Evolutionary conservation across 192 early-diverging fungal genomes (phyloP).

Genomic region (Paraglomus occultum): DNA sequence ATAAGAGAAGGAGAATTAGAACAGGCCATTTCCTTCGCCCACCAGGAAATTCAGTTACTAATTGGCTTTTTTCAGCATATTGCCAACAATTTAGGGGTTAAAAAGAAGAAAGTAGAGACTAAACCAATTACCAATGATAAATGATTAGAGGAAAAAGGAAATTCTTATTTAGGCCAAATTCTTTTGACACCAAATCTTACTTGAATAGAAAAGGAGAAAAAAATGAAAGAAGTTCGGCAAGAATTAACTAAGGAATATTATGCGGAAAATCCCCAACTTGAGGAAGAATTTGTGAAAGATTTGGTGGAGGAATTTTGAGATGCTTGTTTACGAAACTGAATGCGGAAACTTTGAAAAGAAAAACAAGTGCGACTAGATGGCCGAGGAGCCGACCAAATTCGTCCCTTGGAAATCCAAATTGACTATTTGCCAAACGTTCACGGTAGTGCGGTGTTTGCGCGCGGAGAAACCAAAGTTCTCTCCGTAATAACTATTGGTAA

Average conservation of each 20-base stretch:
- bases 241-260: constrained; percentile 14
- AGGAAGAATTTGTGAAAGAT: constrained; percentile 15
- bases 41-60: background rate
- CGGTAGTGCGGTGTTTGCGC: constrained; percentile 14
- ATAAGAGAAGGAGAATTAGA: constrained; percentile 5
- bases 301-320: constrained; percentile 4
- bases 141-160: constrained; percentile 10
- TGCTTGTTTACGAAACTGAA: constrained; percentile 16
- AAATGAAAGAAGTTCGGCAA: constrained; percentile 13
- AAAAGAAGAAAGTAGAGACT: background rate
- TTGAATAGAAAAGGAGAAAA: constrained; percentile 26
- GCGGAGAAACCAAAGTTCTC: constrained; percentile 5
- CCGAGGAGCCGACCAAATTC: constrained; percentile 14
- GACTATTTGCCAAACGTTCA: constrained; percentile 16
- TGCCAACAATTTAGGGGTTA: constrained; percentile 14
- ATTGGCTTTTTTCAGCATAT: constrained; percentile 20
- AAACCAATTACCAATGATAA: background rate
- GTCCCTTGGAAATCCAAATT: constrained; percentile 15
- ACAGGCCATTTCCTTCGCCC: constrained; percentile 3
- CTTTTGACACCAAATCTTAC: background rate
- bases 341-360: constrained; percentile 21
- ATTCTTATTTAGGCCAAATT: background rate
- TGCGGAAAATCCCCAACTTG: background rate
- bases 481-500: constrained; percentile 17
- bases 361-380: constrained; percentile 23